Percentiles rank a stretch among this genome's conserved stretches.
These are phyloP conservation scores for Podospora tetraspora DNA, from an alignment of 495 filamentous ascomycete genomes.

Conservation along the genomic window DNA sequence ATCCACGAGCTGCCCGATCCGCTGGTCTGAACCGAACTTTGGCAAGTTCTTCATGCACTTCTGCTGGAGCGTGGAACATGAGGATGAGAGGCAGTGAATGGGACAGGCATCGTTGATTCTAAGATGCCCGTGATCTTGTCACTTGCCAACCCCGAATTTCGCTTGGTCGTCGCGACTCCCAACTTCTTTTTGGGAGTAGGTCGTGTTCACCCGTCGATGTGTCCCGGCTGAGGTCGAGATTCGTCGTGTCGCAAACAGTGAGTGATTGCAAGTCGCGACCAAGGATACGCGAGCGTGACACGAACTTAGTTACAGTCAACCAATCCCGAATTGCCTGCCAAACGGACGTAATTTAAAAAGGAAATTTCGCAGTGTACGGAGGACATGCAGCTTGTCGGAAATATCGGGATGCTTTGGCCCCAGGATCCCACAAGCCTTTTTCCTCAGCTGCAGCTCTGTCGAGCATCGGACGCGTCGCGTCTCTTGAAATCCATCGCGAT, in stretches of 20 bases:
- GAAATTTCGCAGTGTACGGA: constrained; percentile 12
- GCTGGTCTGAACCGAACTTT: too few species aligned
- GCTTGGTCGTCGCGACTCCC: background rate
- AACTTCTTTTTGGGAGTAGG: background rate
- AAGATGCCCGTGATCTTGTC: background rate
- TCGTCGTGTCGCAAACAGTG: background rate
- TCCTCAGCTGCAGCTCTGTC: background rate
- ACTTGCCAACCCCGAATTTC: background rate
- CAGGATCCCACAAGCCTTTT: background rate
- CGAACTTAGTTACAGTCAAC: constrained; percentile 12
- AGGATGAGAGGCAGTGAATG: background rate
- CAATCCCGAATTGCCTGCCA: background rate
- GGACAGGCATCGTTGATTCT: background rate
- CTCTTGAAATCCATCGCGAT: background rate
- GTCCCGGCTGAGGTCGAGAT: background rate
- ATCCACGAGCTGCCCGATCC: background rate
- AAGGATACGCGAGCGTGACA: constrained; percentile 31
- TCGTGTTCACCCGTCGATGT: background rate
- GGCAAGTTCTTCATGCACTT: background rate
- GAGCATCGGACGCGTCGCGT: background rate
- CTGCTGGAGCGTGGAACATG: background rate
- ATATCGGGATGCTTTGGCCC: constrained; percentile 1
- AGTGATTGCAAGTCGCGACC: background rate
- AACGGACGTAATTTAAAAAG: constrained; percentile 14
- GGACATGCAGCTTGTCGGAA: constrained; percentile 1